Percentiles rank a stretch among this genome's conserved stretches.
Evolutionary conservation across 2,329 filamentous ascomycete genomes (phyloP).

Genomic region (Colletotrichum graminicola): DNA sequence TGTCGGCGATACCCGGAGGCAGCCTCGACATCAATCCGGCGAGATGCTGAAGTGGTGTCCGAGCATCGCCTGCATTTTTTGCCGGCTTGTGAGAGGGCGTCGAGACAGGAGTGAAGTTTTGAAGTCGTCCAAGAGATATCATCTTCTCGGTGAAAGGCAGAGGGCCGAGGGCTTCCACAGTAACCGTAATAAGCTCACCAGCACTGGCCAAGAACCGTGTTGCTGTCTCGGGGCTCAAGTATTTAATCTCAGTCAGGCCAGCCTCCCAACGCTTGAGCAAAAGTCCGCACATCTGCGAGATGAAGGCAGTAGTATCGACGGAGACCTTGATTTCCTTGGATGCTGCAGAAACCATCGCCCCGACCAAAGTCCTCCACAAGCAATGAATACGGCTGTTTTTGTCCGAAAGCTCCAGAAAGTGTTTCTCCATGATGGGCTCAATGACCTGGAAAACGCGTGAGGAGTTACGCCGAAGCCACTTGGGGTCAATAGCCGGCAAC

Average conservation of each 20-base stretch:
- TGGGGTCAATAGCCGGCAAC: constrained; percentile 84
- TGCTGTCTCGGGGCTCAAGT: constrained; percentile 60
- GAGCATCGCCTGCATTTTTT: constrained; percentile 63
- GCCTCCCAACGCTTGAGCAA: constrained; percentile 77
- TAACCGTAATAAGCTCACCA: constrained; percentile 61
- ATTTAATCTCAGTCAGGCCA: constrained; percentile 65
- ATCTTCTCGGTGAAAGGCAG: constrained; percentile 74
- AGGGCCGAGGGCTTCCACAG: constrained; percentile 65
- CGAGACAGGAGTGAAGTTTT: constrained; percentile 71
- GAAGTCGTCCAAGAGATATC: constrained; percentile 62
- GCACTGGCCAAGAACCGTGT: constrained; percentile 68
- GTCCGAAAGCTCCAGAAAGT: constrained; percentile 72
- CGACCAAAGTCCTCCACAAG: constrained; percentile 73
- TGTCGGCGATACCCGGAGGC: constrained; percentile 61
- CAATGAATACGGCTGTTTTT: constrained; percentile 64
- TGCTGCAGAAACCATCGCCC: constrained; percentile 74
- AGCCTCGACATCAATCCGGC: constrained; percentile 70
- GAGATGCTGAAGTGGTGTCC: constrained; percentile 75
- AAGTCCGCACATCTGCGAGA: constrained; percentile 78
- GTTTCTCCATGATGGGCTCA: constrained; percentile 69
- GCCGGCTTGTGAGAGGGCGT: constrained; percentile 74
- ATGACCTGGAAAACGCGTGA: constrained; percentile 73
- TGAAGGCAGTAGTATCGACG: constrained; percentile 82
- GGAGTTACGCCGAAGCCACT: constrained; percentile 85
- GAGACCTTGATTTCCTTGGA: constrained; percentile 92